Percentiles rank a stretch among this genome's conserved stretches.
Conservation (phyloP, 345 rosid genomes). For the Streptanthus diversifolius region DNA sequence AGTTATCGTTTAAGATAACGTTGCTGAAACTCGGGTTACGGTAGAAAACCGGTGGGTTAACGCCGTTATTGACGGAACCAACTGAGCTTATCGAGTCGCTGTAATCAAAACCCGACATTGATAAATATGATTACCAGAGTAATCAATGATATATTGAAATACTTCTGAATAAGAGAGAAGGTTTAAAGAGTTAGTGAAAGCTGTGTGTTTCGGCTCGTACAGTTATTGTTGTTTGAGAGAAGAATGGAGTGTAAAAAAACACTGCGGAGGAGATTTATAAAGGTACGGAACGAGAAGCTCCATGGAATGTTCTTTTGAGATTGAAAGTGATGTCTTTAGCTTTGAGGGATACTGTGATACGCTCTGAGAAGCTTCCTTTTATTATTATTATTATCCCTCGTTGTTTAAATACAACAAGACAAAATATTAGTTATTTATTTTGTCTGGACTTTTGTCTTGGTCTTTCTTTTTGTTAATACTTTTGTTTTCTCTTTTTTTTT, state of each 20-base stretch:
- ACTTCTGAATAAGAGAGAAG: slow-evolving; percentile 16
- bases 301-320: slow-evolving; percentile 17
- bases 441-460: background rate
- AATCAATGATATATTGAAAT: background rate
- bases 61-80: slow-evolving; percentile 20
- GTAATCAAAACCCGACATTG: slow-evolving; percentile 32
- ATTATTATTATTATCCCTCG: background rate
- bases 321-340: background rate
- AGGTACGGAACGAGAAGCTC: slow-evolving; percentile 23
- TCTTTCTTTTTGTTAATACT: background rate
- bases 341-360: background rate
- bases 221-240: background rate
- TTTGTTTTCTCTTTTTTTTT: too few species aligned
- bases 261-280: background rate
- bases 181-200: background rate
- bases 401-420: background rate
- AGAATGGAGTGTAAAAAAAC: background rate
- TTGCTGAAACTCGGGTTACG: slow-evolving; percentile 33
- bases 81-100: background rate
- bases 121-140: background rate
- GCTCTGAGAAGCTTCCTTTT: slow-evolving; percentile 14
- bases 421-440: background rate
- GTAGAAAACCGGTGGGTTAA: slow-evolving; percentile 11
- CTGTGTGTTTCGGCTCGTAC: slow-evolving; percentile 5
- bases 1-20: slow-evolving; percentile 38